Evolutionary conservation across 2,329 filamentous ascomycete genomes (phyloP).

Genomic region (Macroventuria anomochaeta): DNA sequence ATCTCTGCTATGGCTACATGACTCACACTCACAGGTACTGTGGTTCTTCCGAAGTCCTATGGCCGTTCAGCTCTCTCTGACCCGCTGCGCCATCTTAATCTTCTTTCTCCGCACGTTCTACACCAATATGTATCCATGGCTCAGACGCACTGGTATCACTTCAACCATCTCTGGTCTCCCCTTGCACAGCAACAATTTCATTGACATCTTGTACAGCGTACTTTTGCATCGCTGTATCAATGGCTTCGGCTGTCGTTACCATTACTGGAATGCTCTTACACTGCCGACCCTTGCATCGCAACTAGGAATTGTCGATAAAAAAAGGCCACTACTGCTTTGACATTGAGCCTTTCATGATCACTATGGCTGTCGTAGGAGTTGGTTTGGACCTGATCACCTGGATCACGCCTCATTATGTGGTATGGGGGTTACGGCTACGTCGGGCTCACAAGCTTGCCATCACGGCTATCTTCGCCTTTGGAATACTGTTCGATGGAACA

Average conservation of each 20-base stretch:
- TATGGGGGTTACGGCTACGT: conserved; percentile 33
- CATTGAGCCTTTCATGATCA: conserved; percentile 21
- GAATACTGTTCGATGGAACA: conserved; percentile 24
- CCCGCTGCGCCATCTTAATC: conserved; percentile 32
- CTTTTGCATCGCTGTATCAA: conserved; percentile 18
- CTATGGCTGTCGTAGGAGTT: conserved; percentile 19
- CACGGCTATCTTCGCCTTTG: conserved; percentile 32
- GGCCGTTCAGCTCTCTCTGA: conserved; percentile 25
- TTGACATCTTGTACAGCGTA: conserved; percentile 31
- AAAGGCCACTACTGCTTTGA: conserved; percentile 26
- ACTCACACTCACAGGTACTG: conserved; percentile 27
- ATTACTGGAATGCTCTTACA: conserved; percentile 23
- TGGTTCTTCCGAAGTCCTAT: conserved; percentile 32
- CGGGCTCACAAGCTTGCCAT: conserved; percentile 34
- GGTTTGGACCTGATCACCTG: conserved; percentile 31
- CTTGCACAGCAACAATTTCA: not conserved
- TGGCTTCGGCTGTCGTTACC: conserved; percentile 16
- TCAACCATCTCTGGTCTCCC: not conserved
- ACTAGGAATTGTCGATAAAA: conserved; percentile 27
- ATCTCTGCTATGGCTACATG: not conserved
- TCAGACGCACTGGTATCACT: conserved; percentile 31
- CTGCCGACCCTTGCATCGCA: conserved; percentile 33
- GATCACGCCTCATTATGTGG: conserved; percentile 33
- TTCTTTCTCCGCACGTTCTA: conserved; percentile 38
- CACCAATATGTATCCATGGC: conserved; percentile 22